Percentiles rank a stretch among this genome's conserved stretches.
phyloP scores from a whole-genome alignment of 1,139 yeast genomes.

The Nadsonia starkeyi-henricii region DNA sequence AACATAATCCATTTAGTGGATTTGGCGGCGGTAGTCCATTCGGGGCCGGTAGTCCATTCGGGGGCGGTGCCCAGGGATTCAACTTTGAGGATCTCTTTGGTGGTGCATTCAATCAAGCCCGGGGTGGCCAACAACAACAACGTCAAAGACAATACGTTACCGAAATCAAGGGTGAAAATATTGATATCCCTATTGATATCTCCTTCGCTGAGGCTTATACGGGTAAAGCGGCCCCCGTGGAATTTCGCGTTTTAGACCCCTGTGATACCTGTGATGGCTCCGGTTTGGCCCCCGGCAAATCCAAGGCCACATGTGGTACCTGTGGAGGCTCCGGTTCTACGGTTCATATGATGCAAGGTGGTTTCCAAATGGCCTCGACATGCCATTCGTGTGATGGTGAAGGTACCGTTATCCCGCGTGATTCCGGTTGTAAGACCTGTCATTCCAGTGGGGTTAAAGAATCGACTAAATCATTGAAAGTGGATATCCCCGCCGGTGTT shows the following conservation, averaged over 20 bases:
- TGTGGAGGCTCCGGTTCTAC: conserved; percentile 94
- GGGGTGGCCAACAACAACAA: conserved; percentile 18
- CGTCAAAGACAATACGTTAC: conserved; percentile 18
- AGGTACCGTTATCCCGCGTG: conserved; percentile 60
- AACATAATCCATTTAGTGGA: conserved; percentile 9
- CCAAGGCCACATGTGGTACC: conserved; percentile 64
- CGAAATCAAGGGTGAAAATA: conserved; percentile 62
- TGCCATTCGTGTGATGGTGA: conserved; percentile 80
- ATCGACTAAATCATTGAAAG: conserved; percentile 49
- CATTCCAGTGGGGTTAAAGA: conserved; percentile 82
- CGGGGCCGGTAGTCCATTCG: conserved; percentile 26
- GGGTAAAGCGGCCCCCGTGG: conserved; percentile 53
- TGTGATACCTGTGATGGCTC: conserved; percentile 74
- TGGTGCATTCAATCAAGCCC: conserved; percentile 40
- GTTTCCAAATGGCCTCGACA: conserved; percentile 94
- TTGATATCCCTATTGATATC: conserved; percentile 64
- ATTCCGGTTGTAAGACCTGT: conserved; percentile 66
- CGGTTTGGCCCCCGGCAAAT: conserved; percentile 68
- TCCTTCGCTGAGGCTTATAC: conserved; percentile 78
- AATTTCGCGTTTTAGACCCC: conserved; percentile 60
- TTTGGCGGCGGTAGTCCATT: conserved; percentile 22
- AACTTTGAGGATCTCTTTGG: conserved; percentile 85
- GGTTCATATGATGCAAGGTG: conserved; percentile 75
- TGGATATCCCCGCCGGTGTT: conserved; percentile 82
- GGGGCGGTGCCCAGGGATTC: conserved; percentile 30